phyloP scores from a whole-genome alignment of 176 grass and related monocot species.

The Lolium rigidum region DNA sequence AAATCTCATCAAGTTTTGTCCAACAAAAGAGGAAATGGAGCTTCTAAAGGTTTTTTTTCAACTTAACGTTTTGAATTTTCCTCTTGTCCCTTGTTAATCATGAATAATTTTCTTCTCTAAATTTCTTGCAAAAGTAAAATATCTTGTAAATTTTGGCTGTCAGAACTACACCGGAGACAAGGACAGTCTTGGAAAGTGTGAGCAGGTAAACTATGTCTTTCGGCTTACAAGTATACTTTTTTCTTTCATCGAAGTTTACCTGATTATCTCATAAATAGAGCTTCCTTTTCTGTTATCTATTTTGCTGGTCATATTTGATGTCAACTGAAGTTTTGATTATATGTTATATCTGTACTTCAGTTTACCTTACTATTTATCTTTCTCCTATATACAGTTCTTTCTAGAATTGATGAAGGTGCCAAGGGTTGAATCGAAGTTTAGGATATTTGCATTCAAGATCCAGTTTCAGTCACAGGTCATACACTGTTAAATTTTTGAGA shows the following conservation, averaged over 20 bases:
- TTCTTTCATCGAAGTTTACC: conserved; percentile 34
- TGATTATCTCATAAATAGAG: conserved; percentile 22
- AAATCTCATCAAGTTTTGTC: conserved; percentile 97
- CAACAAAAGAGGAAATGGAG: conserved; percentile 98
- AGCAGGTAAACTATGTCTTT: conserved; percentile 69
- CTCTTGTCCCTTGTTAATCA: conserved; percentile 28
- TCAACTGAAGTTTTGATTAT: conserved; percentile 13
- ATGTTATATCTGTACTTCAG: conserved; percentile 19
- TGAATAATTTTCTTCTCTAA: conserved; percentile 39
- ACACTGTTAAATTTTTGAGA: conserved; percentile 12
- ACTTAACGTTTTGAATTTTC: conserved; percentile 21
- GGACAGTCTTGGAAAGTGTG: conserved; percentile 96
- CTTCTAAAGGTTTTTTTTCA: conserved; percentile 78
- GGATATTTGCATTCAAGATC: conserved; percentile 95
- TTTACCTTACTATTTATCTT: conserved; percentile 25
- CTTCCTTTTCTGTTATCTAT: conserved; percentile 2
- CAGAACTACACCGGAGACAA: conserved; percentile 77
- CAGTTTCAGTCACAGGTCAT: conserved; percentile 89
- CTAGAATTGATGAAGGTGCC: conserved; percentile 99
- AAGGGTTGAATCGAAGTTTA: conserved; percentile 90
- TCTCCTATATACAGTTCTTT: conserved; percentile 69
- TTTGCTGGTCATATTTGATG: background rate
- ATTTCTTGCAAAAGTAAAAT: conserved; percentile 46
- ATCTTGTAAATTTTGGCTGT: conserved; percentile 49
- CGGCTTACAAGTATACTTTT: conserved; percentile 30